Percentiles rank a stretch among this genome's conserved stretches.
Conservation (phyloP, 1,284 basidiomycete species). For the Apiotrichum mycotoxinovorans region DNA sequence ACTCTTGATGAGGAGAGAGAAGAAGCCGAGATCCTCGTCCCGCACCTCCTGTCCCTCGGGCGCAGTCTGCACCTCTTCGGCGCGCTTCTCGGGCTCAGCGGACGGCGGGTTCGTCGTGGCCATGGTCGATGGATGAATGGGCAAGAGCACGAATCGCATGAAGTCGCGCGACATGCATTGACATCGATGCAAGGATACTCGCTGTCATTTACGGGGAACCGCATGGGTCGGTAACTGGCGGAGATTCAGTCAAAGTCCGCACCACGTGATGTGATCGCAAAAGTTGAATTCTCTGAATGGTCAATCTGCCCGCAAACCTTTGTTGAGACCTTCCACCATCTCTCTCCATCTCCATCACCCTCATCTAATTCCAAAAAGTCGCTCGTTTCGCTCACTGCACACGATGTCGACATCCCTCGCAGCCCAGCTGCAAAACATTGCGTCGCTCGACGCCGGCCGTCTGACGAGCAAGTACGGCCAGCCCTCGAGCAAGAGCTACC, state of each 20-base stretch:
- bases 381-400: too few species aligned
- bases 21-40: constrained; percentile 29
- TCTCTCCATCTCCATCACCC: neutral
- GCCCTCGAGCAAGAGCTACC: constrained; percentile 65
- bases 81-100: constrained; percentile 2
- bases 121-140: constrained; percentile 9
- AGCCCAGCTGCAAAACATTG: constrained; percentile 71
- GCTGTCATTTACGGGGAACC: neutral
- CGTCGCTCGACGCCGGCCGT: constrained; percentile 73
- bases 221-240: neutral
- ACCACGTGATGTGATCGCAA: constrained; percentile 12
- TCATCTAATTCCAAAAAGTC: constrained; percentile 4
- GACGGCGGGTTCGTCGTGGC: constrained; percentile 21
- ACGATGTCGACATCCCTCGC: constrained; percentile 66
- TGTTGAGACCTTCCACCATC: neutral
- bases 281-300: constrained; percentile 15
- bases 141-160: neutral
- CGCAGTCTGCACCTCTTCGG: neutral
- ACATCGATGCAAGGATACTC: neutral
- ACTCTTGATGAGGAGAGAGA: constrained; percentile 37
- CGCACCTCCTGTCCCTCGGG: neutral
- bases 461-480: constrained; percentile 58
- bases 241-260: constrained; percentile 10
- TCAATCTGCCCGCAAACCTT: neutral
- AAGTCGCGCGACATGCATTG: too few species aligned